These are phyloP conservation scores for Houttuynia cordata DNA, from an alignment of 164 flowering plant species.

Conservation along the genomic window DNA sequence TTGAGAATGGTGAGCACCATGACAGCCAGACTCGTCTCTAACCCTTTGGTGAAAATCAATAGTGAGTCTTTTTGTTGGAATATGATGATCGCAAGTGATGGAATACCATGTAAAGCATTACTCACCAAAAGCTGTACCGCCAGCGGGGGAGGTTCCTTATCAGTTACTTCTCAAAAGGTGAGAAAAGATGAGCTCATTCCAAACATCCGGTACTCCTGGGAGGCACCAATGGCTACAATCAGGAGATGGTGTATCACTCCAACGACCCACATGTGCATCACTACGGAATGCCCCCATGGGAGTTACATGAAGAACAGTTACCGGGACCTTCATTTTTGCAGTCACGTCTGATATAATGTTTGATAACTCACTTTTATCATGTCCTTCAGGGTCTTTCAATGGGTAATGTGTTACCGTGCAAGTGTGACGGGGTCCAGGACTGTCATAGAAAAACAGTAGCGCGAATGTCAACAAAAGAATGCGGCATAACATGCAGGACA, in stretches of 20 bases:
- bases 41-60: too few relatives aligned
- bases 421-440: constrained; percentile 18
- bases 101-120: too few relatives aligned
- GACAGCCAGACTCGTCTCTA: too few relatives aligned
- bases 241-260: constrained; percentile 12
- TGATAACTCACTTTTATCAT: constrained; percentile 36
- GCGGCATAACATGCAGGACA: neutral
- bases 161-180: constrained; percentile 1
- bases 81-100: too few relatives aligned
- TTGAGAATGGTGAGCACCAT: too few relatives aligned
- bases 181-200: constrained; percentile 71
- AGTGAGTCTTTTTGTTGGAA: too few relatives aligned
- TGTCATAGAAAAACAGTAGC: constrained; percentile 12
- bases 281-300: constrained; percentile 58
- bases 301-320: constrained; percentile 50
- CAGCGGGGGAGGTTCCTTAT: neutral
- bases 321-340: constrained; percentile 41
- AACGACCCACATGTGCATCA: constrained; percentile 27
- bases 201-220: constrained; percentile 85
- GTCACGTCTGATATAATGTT: constrained; percentile 34
- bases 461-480: neutral
- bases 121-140: neutral
- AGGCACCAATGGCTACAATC: constrained; percentile 98
- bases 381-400: constrained; percentile 21
- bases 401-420: constrained; percentile 57